Percentiles rank a stretch among this genome's conserved stretches.
Conservation (phyloP, 2,329 filamentous ascomycete species). For the Endothia cerciana region DNA sequence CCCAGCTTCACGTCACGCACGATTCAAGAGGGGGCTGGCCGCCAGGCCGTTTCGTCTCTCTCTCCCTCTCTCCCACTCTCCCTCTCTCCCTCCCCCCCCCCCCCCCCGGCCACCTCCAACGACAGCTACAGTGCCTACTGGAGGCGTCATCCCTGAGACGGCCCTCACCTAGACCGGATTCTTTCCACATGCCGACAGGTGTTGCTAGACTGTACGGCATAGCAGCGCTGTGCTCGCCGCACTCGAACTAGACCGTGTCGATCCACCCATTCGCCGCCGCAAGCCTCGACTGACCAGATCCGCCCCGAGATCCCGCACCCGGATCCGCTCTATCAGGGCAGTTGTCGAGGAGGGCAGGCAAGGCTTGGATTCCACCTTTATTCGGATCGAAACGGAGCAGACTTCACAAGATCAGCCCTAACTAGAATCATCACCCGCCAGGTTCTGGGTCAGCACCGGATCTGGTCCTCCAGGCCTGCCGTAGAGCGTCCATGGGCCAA, state of each 20-base stretch:
- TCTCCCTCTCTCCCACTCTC: too few species aligned
- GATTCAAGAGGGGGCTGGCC: neutral
- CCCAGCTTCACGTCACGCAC: neutral
- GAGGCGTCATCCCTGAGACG: constrained; percentile 12
- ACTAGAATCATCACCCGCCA: neutral
- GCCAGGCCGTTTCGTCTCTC: neutral
- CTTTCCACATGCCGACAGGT: neutral
- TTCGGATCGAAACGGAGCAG: neutral
- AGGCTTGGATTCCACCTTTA: neutral
- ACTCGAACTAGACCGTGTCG: neutral
- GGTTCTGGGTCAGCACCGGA: neutral
- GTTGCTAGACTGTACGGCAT: neutral
- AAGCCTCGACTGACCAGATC: neutral
- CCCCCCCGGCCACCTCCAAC: too few species aligned
- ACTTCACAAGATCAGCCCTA: neutral
- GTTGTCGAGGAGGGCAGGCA: neutral
- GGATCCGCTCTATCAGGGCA: neutral
- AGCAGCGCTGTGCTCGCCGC: neutral
- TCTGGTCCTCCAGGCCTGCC: neutral
- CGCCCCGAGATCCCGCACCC: neutral
- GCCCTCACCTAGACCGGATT: neutral
- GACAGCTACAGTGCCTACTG: too few species aligned
- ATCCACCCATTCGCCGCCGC: neutral
- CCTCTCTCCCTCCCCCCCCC: too few species aligned
- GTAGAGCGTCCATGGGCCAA: neutral